phyloP scores from a whole-genome alignment of 2,329 filamentous ascomycete species.

The Diaporthe aspalathi region DNA sequence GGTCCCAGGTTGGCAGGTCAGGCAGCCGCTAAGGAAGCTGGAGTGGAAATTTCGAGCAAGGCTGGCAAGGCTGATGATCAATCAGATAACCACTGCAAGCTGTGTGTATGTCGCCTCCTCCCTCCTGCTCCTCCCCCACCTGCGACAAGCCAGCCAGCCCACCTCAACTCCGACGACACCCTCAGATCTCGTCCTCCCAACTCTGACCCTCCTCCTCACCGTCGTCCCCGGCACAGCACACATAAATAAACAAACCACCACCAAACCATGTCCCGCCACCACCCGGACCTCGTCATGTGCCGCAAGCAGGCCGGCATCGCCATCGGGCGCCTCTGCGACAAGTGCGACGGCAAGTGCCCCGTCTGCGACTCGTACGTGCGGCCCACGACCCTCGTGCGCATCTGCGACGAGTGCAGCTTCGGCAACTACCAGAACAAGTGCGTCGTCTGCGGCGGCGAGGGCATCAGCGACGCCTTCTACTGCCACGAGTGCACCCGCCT shows the following conservation, averaged over 20 bases:
- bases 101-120: background rate
- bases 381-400: conserved; percentile 94
- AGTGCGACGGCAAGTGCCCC: conserved; percentile 99
- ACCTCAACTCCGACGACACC: background rate
- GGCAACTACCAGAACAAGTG: conserved; percentile 99
- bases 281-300: conserved; percentile 99
- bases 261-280: conserved; percentile 86
- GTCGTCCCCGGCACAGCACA: too few relatives aligned
- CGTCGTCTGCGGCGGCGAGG: conserved; percentile 97
- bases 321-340: conserved; percentile 98
- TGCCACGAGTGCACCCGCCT: conserved; percentile 98
- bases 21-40: conserved; percentile 10
- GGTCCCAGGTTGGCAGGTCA: background rate
- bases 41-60: conserved; percentile 34
- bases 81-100: background rate
- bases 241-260: too few relatives aligned
- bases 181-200: too few relatives aligned
- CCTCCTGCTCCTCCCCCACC: background rate
- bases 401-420: conserved; percentile 99
- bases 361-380: conserved; percentile 99
- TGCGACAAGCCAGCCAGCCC: conserved; percentile 14
- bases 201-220: background rate
- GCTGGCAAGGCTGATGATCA: conserved; percentile 35
- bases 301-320: conserved; percentile 98
- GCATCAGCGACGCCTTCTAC: conserved; percentile 98